Base-by-base conservation (phyloP, 805 yeast species). In the Candida andamanensis region DNA sequence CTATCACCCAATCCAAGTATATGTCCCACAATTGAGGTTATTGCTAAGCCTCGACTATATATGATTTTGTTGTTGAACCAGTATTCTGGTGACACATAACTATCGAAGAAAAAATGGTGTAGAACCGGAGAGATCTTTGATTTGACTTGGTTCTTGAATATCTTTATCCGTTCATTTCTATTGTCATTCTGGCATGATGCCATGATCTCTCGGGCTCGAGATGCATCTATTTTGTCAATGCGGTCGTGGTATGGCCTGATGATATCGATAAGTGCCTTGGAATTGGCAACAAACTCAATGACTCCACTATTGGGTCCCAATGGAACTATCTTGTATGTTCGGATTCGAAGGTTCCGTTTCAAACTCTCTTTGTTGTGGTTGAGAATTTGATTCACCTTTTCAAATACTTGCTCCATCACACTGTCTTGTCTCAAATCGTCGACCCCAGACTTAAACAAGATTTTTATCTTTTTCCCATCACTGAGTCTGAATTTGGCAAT, bases 361-460 rank as follows among this genome's bases (percentile, higher is more conserved):
- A 78, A 53, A 0, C 90, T 67, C 19, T 72, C 74, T 32, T 67
- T 67, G 47, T 84, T 77, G 15, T 60, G 60, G 8, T 45, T 53
- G 34, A 90, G 67, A 22, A 86, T 71, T 10, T 64, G 56, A 48
- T 89, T 87, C 11, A 87, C 95, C 47, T 87, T 85, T 14, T 72
- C 81, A 54, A 94, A 92, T 1, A 90, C 97, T 52, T 92, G 97
- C 53, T 90, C 94, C 98, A 92, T 94, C 35, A 92, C 85, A 0
- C 95, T 84, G 58, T 92, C 99, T 57, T 94, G 98, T 31, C 97
- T 64, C 32, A 92, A 61, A 57, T 92, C 98, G 58, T 92, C 98
- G 7, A 85, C 72, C 5, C 95, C 87, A 16, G 85, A 85, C 51
- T 92, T 92, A 42, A 89, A 59, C 13, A 92, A 61, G 50, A 81